Conservation (phyloP, 2,329 filamentous ascomycete species). For the Exophiala sp. region DNA sequence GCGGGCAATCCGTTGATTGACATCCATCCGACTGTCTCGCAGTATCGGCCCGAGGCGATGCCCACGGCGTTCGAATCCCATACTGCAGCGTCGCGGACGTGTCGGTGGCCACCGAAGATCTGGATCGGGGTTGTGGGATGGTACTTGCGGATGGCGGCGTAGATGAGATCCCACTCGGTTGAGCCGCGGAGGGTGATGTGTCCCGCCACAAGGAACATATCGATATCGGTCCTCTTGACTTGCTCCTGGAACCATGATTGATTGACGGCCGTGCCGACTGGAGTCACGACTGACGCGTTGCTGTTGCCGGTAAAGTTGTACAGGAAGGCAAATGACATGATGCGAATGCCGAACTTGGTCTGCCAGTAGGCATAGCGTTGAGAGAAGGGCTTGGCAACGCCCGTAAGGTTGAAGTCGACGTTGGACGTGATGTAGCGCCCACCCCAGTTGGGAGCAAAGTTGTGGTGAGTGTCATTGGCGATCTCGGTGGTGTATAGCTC, state of each 20-base stretch:
- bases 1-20: slow-evolving; percentile 59
- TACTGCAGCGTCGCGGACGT: slow-evolving; percentile 63
- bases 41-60: slow-evolving; percentile 63
- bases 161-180: slow-evolving; percentile 49
- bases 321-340: slow-evolving; percentile 53
- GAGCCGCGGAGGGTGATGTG: slow-evolving; percentile 57
- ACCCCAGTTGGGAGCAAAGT: slow-evolving; percentile 58
- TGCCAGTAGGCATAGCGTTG: slow-evolving; percentile 49
- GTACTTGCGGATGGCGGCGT: slow-evolving; percentile 56
- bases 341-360: slow-evolving; percentile 47
- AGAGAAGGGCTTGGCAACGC: slow-evolving; percentile 29
- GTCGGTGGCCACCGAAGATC: slow-evolving; percentile 63
- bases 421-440: slow-evolving; percentile 55
- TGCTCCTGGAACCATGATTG: slow-evolving; percentile 60
- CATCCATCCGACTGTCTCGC: slow-evolving; percentile 65
- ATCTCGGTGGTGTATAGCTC: slow-evolving; percentile 63
- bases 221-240: slow-evolving; percentile 54
- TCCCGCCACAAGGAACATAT: slow-evolving; percentile 62
- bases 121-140: slow-evolving; percentile 60
- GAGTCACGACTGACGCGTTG: slow-evolving; percentile 59
- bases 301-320: slow-evolving; percentile 55
- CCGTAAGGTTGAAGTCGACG: slow-evolving; percentile 48
- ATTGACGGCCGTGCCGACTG: slow-evolving; percentile 50
- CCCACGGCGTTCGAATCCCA: slow-evolving; percentile 61
- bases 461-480: slow-evolving; percentile 59